Conservation (phyloP, 2,329 filamentous ascomycete genomes). For the Trichoderma sp. region DNA sequence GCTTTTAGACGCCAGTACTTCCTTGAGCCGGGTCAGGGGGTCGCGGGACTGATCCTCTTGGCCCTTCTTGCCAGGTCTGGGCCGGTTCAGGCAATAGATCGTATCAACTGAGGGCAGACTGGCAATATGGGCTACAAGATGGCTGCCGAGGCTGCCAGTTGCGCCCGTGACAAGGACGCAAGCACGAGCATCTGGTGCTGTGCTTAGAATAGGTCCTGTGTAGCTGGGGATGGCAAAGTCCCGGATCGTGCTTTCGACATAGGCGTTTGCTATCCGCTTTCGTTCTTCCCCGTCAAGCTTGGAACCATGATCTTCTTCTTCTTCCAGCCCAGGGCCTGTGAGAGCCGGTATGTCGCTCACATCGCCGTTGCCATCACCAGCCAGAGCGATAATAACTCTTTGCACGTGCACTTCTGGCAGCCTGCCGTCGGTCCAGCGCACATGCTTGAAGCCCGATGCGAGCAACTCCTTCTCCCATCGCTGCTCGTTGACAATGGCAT, state of each 20-base stretch:
- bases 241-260: background rate
- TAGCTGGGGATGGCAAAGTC: background rate
- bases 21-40: background rate
- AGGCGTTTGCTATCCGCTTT: no score
- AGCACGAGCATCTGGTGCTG: background rate
- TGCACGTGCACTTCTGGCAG: conserved; percentile 20
- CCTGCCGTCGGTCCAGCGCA: conserved; percentile 32
- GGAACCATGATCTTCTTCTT: no score
- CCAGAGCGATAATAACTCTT: background rate
- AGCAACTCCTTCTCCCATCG: conserved; percentile 29
- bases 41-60: background rate
- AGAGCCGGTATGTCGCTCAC: background rate
- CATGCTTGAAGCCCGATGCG: conserved; percentile 29
- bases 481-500: conserved; percentile 27
- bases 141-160: background rate
- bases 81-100: background rate
- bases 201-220: background rate
- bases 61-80: no score
- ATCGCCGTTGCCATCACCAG: background rate
- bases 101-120: background rate
- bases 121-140: background rate
- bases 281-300: no score
- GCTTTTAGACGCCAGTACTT: background rate
- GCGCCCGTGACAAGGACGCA: background rate
- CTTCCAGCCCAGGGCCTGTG: no score